These are phyloP conservation scores for Sugiyamaella lignohabitans DNA, from an alignment of 805 yeast species.

Conservation along the genomic window DNA sequence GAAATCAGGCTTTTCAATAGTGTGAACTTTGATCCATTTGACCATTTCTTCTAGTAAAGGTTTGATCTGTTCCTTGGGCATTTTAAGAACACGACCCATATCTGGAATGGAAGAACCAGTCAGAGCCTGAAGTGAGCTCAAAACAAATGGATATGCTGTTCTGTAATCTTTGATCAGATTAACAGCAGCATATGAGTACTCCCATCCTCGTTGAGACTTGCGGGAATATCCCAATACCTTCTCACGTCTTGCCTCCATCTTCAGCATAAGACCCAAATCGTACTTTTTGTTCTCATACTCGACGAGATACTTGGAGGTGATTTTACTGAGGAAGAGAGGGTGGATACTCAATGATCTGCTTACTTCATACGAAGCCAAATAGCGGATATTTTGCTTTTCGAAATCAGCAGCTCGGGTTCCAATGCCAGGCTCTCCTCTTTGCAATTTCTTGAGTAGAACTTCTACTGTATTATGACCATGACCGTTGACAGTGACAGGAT, in stretches of 20 bases:
- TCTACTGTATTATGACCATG: conserved; percentile 32
- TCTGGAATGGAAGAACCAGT: conserved; percentile 20
- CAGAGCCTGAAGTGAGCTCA: conserved; percentile 34
- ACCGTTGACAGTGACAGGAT: conserved; percentile 45
- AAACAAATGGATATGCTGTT: conserved; percentile 54
- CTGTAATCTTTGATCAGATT: conserved; percentile 57
- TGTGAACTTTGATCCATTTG: conserved; percentile 44
- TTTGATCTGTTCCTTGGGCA: conserved; percentile 27
- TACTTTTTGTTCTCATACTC: conserved; percentile 46
- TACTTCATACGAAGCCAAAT: conserved; percentile 59
- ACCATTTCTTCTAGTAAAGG: conserved; percentile 36
- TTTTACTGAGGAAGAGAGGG: conserved; percentile 63
- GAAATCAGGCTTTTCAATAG: conserved; percentile 32
- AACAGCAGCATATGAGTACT: conserved; percentile 69
- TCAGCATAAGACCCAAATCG: conserved; percentile 78
- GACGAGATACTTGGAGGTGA: conserved; percentile 68
- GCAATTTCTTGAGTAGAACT: conserved; percentile 23
- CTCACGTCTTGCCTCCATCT: conserved; percentile 68
- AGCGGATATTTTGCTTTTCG: conserved; percentile 52
- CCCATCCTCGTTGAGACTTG: conserved; percentile 66
- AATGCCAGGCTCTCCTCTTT: conserved; percentile 50
- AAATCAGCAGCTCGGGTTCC: conserved; percentile 55
- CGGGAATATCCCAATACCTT: conserved; percentile 87
- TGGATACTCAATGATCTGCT: conserved; percentile 51
- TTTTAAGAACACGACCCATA: conserved; percentile 13